Evolutionary conservation across 192 early-diverging fungal genomes (phyloP).

Genomic region (Backusella parvicylindrica): DNA sequence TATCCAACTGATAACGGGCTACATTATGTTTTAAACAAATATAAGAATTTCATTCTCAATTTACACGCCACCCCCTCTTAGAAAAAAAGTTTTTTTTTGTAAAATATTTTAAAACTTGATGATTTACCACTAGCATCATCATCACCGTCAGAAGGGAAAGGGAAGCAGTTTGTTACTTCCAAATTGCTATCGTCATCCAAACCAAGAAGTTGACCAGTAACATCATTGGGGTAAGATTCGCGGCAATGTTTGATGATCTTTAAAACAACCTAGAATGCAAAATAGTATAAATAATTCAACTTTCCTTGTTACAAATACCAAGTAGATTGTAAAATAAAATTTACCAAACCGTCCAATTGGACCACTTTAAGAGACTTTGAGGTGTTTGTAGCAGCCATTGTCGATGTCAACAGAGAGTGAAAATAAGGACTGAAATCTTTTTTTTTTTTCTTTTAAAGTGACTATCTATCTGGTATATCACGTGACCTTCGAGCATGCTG

Average conservation of each 20-base stretch:
- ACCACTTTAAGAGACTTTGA: conserved; percentile 56
- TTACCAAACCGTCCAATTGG: conserved; percentile 74
- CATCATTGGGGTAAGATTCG: conserved; percentile 71
- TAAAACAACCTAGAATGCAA: conserved; percentile 66
- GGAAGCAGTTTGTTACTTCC: conserved; percentile 91
- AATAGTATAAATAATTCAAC: background rate
- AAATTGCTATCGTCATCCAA: conserved; percentile 88
- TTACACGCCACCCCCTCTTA: background rate
- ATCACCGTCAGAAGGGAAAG: conserved; percentile 59
- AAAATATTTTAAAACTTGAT: background rate
- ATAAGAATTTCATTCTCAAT: background rate
- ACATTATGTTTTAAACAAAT: background rate
- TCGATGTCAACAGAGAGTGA: background rate
- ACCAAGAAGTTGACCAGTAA: conserved; percentile 93
- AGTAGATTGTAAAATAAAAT: background rate
- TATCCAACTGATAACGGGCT: conserved; percentile 89
- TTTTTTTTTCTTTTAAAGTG: background rate
- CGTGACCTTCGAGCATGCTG: too few relatives aligned
- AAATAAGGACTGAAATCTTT: background rate
- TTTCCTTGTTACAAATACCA: background rate
- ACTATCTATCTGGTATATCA: background rate
- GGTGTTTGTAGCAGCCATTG: conserved; percentile 10
- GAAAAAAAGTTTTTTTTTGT: background rate
- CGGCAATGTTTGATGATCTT: conserved; percentile 98
- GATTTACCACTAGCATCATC: conserved; percentile 54